Conservation (phyloP, 179 eudicot species). For the Dionaea muscipula region DNA sequence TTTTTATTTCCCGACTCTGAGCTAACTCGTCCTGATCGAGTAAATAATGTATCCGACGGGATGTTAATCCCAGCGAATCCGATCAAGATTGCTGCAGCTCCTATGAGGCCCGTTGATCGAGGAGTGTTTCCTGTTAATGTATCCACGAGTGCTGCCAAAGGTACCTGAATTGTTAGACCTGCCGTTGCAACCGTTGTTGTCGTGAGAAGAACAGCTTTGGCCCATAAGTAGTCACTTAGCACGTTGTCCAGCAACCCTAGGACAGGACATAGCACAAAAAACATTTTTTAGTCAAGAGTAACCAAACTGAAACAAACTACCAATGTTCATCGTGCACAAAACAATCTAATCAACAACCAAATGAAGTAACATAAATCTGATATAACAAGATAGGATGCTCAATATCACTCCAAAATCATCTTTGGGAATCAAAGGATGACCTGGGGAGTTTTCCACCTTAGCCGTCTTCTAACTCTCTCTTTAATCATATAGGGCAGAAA, state of each 20-base stretch:
- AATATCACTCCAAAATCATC: no score
- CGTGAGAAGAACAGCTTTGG: slow-evolving; percentile 84
- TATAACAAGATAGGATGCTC: no score
- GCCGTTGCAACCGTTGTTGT: slow-evolving; percentile 93
- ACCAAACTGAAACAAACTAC: no score
- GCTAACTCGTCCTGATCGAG: slow-evolving; percentile 12
- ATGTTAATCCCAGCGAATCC: slow-evolving; percentile 83
- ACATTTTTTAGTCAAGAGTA: no score
- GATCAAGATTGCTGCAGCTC: slow-evolving; percentile 72
- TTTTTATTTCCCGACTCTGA: slow-evolving; percentile 12
- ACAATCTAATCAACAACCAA: no score
- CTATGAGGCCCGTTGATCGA: slow-evolving; percentile 41
- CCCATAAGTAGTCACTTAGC: slow-evolving; percentile 93
- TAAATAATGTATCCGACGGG: slow-evolving; percentile 47
- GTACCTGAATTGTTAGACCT: slow-evolving; percentile 94
- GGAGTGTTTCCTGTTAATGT: slow-evolving; percentile 64
- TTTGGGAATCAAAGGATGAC: no score
- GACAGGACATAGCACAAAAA: neutral
- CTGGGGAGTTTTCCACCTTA: no score
- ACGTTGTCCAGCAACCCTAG: slow-evolving; percentile 85
- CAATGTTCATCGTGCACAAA: no score
- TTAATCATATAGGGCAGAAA: no score
- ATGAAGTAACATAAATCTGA: no score
- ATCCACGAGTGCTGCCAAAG: slow-evolving; percentile 79
- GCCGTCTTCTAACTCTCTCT: no score